phyloP scores from a whole-genome alignment of 2,329 filamentous ascomycete genomes.

The Ampelomyces quisqualis region DNA sequence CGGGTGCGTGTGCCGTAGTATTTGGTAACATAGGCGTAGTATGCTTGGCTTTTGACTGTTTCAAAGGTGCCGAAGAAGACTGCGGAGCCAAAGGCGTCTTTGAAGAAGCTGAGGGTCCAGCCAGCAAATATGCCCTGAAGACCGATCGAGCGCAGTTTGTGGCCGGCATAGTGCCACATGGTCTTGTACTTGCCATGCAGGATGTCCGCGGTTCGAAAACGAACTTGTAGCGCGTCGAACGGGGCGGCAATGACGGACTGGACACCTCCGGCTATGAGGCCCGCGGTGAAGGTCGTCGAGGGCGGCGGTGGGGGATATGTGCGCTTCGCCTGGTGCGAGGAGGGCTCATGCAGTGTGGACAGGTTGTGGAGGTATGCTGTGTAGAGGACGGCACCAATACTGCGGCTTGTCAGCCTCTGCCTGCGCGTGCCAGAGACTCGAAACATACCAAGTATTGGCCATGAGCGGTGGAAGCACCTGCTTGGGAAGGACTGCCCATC shows the following conservation, averaged over 20 bases:
- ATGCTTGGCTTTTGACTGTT: slow-evolving; percentile 71
- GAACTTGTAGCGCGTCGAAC: slow-evolving; percentile 71
- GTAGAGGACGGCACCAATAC: slow-evolving; percentile 72
- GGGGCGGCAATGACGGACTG: slow-evolving; percentile 74
- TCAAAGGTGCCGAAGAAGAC: slow-evolving; percentile 76
- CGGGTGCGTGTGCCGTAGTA: slow-evolving; percentile 57
- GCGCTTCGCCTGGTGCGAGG: slow-evolving; percentile 60
- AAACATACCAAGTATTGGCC: slow-evolving; percentile 64
- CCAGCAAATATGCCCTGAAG: slow-evolving; percentile 71
- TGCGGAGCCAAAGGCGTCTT: slow-evolving; percentile 68
- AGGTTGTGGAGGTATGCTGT: slow-evolving; percentile 73
- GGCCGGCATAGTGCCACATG: slow-evolving; percentile 71
- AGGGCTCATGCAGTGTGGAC: slow-evolving; percentile 65
- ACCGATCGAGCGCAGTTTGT: slow-evolving; percentile 71
- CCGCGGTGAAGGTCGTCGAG: slow-evolving; percentile 66
- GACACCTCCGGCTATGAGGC: slow-evolving; percentile 66
- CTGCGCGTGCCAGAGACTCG: background rate
- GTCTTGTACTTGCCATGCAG: slow-evolving; percentile 61
- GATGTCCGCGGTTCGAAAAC: slow-evolving; percentile 66
- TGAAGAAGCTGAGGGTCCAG: slow-evolving; percentile 67
- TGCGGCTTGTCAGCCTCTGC: slow-evolving; percentile 24
- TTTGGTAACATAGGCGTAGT: slow-evolving; percentile 69
- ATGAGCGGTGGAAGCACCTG: slow-evolving; percentile 75
- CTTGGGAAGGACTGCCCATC: slow-evolving; percentile 72
- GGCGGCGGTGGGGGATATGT: slow-evolving; percentile 70